Evolutionary conservation across 352 stramenopile species (phyloP).

Genomic region (Phytophthora brassicae): DNA sequence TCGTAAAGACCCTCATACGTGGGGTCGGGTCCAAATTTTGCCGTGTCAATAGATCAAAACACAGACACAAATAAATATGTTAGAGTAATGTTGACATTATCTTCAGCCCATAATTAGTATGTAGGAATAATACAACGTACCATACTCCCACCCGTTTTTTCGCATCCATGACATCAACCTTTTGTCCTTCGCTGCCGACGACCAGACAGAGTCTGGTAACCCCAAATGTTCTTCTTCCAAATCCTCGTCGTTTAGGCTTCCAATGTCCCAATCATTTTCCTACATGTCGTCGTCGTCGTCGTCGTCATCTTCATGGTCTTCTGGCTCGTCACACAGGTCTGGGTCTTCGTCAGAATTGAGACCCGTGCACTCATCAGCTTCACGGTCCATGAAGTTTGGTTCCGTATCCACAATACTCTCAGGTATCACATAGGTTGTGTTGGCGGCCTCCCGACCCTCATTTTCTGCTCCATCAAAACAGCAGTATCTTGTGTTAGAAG

Average conservation of each 20-base stretch:
- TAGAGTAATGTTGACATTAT: neutral
- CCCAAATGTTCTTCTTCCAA: too few species aligned
- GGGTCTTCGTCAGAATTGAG: slow-evolving; percentile 11
- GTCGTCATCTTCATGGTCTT: slow-evolving; percentile 2
- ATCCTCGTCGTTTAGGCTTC: neutral
- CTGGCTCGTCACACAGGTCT: neutral
- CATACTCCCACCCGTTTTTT: slow-evolving; percentile 2
- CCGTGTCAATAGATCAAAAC: neutral
- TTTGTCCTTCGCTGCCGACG: neutral
- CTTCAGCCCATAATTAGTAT: neutral
- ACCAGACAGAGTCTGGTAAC: neutral
- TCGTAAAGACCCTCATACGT: neutral
- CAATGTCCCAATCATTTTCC: slow-evolving; percentile 3
- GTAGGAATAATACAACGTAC: neutral
- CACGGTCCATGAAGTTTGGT: slow-evolving; percentile 1
- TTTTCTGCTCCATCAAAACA: neutral
- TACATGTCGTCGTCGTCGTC: neutral
- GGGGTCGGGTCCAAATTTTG: neutral
- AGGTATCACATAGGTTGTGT: neutral
- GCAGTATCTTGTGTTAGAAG: too few species aligned
- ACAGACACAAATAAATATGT: neutral
- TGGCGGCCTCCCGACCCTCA: neutral
- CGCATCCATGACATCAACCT: neutral
- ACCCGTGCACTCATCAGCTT: neutral
- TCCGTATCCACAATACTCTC: slow-evolving; percentile 5